Evolutionary conservation across 768 basidiomycete genomes (phyloP).

Genomic region (Mycena olivaceomarginata): DNA sequence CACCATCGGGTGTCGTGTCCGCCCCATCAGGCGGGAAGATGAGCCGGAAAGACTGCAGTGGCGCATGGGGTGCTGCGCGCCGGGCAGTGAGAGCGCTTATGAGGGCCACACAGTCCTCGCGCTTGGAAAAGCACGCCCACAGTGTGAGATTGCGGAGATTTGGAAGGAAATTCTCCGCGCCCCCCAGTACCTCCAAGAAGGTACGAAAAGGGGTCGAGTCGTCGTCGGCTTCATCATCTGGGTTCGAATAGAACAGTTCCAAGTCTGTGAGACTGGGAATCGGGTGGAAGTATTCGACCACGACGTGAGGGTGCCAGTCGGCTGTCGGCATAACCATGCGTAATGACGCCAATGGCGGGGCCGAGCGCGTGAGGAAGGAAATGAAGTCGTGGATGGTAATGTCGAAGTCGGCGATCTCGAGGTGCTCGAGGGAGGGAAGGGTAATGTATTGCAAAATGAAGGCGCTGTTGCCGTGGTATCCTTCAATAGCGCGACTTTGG

Average conservation of each 20-base stretch:
- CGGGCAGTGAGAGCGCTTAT: not conserved
- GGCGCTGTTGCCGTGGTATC: not conserved
- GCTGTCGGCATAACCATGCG: not conserved
- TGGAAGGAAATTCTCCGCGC: not conserved
- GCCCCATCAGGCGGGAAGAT: not conserved
- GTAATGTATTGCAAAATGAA: not conserved
- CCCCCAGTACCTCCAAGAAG: constrained; percentile 2
- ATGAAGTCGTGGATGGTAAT: not conserved
- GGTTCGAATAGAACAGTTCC: not conserved
- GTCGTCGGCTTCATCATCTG: not conserved
- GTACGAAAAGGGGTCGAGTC: not conserved
- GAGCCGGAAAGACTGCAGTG: not conserved
- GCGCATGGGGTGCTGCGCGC: not conserved
- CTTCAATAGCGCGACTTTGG: not conserved
- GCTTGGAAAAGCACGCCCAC: not conserved
- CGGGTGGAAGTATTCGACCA: not conserved
- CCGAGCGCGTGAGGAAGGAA: not conserved
- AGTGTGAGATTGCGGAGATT: constrained; percentile 7
- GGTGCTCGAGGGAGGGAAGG: constrained; percentile 8
- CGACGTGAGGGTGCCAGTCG: not conserved
- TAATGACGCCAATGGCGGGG: not conserved
- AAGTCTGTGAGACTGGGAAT: constrained; percentile 11
- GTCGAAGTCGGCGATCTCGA: constrained; percentile 10
- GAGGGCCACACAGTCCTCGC: too few relatives aligned
- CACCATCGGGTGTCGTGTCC: not conserved